These are phyloP conservation scores for Eutrema heterophyllum DNA, from an alignment of 345 rosid species.

Conservation along the genomic window DNA sequence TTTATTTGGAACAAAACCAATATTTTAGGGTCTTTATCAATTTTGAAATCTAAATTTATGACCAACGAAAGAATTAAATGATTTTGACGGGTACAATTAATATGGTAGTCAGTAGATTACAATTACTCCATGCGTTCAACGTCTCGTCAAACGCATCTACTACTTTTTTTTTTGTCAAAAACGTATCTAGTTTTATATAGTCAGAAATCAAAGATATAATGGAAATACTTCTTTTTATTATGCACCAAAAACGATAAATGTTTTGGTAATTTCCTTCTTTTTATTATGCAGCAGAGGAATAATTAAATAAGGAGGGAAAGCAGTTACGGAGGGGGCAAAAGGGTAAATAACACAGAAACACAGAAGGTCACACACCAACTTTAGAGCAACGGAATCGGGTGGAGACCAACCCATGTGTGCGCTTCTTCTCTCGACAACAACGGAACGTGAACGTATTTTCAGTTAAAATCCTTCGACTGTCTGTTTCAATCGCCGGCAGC, in stretches of 20 bases:
- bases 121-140: not conserved
- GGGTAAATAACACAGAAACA: not conserved
- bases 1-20: not conserved
- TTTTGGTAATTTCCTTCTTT: too few species aligned
- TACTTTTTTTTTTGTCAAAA: too few species aligned
- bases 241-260: too few species aligned
- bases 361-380: constrained; percentile 6
- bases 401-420: constrained; percentile 20
- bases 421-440: constrained; percentile 14
- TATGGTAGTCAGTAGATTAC: not conserved
- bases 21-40: not conserved
- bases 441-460: constrained; percentile 15
- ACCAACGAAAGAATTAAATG: too few species aligned
- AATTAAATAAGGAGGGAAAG: constrained; percentile 14
- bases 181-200: not conserved
- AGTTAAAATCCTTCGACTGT: not conserved
- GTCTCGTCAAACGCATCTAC: not conserved
- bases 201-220: not conserved
- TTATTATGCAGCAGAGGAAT: too few species aligned
- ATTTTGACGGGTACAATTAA: not conserved
- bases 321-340: not conserved
- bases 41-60: not conserved
- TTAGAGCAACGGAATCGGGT: constrained; percentile 13
- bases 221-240: not conserved
- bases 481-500: not conserved